phyloP scores from a whole-genome alignment of 2,329 filamentous ascomycete genomes.

The Raffaelea albimanens region DNA sequence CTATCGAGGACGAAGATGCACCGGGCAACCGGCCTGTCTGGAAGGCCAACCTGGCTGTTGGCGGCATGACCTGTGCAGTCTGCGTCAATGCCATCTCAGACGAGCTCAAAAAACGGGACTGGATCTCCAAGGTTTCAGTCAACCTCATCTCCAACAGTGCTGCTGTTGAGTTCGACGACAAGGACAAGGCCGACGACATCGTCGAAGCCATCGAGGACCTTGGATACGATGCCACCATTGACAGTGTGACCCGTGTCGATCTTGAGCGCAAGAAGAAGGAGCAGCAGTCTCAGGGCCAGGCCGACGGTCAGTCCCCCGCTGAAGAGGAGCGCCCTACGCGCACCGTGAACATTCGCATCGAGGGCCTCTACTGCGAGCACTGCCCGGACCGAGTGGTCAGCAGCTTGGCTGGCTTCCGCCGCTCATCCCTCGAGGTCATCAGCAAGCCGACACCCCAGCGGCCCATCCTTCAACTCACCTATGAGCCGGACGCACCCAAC shows the following conservation, averaged over 20 bases:
- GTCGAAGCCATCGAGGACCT: constrained; percentile 49
- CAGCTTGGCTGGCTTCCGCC: constrained; percentile 43
- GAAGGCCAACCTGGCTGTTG: constrained; percentile 48
- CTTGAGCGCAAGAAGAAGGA: constrained; percentile 13
- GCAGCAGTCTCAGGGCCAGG: neutral
- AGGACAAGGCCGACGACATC: constrained; percentile 34
- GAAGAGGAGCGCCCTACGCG: constrained; percentile 24
- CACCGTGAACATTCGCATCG: constrained; percentile 54
- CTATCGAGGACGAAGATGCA: constrained; percentile 23
- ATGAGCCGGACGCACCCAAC: constrained; percentile 55
- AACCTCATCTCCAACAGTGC: constrained; percentile 62
- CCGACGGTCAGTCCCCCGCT: neutral
- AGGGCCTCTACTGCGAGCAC: constrained; percentile 67
- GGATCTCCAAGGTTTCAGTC: constrained; percentile 48
- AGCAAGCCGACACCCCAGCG: constrained; percentile 45
- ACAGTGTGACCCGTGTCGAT: constrained; percentile 33
- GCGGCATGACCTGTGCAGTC: constrained; percentile 65
- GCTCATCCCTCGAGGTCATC: constrained; percentile 40
- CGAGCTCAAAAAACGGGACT: constrained; percentile 47
- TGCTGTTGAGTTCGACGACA: constrained; percentile 44
- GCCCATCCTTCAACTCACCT: constrained; percentile 62
- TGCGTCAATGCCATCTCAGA: constrained; percentile 56
- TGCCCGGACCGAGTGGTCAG: constrained; percentile 52
- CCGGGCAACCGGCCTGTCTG: constrained; percentile 26
- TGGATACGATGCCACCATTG: constrained; percentile 56